A percentile compares a stretch with the other conserved stretches of the same genome.
Conservation (phyloP, 352 stramenopile species). For the Phytophthora cryptogea region DNA sequence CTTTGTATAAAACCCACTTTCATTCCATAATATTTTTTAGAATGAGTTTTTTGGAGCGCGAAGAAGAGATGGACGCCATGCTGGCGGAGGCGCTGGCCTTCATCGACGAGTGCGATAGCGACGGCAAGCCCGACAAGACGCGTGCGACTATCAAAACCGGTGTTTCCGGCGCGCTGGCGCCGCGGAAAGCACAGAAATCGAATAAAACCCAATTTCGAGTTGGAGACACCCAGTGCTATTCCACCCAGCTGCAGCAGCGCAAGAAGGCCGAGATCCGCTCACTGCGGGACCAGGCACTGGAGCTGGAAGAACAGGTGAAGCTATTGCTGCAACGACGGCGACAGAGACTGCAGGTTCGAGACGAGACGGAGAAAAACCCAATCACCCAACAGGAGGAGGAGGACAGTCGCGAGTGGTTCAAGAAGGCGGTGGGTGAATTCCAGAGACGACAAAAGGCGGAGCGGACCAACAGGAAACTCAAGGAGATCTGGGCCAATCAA, state of each 20-base stretch:
- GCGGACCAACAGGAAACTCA: slow-evolving; percentile 37
- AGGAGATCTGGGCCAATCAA: slow-evolving; percentile 37
- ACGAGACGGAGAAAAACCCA: slow-evolving; percentile 17
- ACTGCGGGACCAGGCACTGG: slow-evolving; percentile 30
- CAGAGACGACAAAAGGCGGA: slow-evolving; percentile 34
- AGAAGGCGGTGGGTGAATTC: slow-evolving; percentile 30
- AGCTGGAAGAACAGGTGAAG: slow-evolving; percentile 36
- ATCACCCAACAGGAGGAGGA: slow-evolving; percentile 17
- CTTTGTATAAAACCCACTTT: too few species aligned
- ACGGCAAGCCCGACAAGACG: neutral
- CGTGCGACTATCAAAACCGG: slow-evolving; percentile 4
- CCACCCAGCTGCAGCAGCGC: slow-evolving; percentile 34
- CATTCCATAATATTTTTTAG: slow-evolving; percentile 4
- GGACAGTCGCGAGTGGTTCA: slow-evolving; percentile 28
- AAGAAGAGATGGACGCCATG: slow-evolving; percentile 40
- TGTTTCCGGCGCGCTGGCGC: neutral
- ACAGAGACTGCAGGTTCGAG: slow-evolving; percentile 14
- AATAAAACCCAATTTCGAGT: slow-evolving; percentile 24
- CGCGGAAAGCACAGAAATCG: slow-evolving; percentile 3
- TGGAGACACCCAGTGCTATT: slow-evolving; percentile 25
- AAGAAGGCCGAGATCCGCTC: slow-evolving; percentile 36
- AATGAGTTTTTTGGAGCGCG: slow-evolving; percentile 34
- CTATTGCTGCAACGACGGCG: slow-evolving; percentile 28
- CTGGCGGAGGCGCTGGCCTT: slow-evolving; percentile 41
- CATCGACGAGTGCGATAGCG: slow-evolving; percentile 37